A percentile compares a stretch with the other conserved stretches of the same genome.
Evolutionary conservation across 2,329 filamentous ascomycete genomes (phyloP).

Genomic region (Epichloe uncinata): DNA sequence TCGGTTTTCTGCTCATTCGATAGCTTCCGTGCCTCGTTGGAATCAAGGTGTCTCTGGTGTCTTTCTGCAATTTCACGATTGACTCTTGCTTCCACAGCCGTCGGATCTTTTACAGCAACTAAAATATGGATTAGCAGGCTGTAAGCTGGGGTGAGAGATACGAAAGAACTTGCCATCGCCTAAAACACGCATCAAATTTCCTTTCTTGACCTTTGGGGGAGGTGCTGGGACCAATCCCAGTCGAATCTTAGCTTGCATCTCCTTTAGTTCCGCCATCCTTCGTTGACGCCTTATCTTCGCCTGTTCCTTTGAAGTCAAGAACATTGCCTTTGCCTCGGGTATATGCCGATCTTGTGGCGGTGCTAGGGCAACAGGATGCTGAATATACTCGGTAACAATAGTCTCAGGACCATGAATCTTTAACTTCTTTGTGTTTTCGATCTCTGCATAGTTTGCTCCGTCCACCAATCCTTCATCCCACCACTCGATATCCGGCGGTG

Average conservation of each 20-base stretch:
- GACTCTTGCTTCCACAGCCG: conserved; percentile 87
- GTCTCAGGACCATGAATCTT: conserved; percentile 69
- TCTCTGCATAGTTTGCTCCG: conserved; percentile 58
- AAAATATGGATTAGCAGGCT: background rate
- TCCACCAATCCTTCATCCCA: conserved; percentile 86
- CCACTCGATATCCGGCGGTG: conserved; percentile 86
- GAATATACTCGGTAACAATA: conserved; percentile 81
- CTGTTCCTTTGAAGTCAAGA: conserved; percentile 80
- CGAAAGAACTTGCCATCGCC: conserved; percentile 51
- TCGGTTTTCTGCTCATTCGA: conserved; percentile 78
- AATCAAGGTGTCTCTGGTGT: conserved; percentile 58
- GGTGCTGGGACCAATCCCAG: conserved; percentile 81
- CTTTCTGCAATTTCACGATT: conserved; percentile 87
- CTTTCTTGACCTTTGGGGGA: conserved; percentile 95
- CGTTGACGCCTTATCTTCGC: conserved; percentile 82
- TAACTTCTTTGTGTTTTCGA: conserved; percentile 50
- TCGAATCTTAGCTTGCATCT: conserved; percentile 90
- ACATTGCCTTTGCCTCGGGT: conserved; percentile 76
- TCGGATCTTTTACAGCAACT: conserved; percentile 79
- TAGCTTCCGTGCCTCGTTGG: conserved; percentile 76
- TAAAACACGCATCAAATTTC: conserved; percentile 92
- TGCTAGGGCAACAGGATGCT: conserved; percentile 83
- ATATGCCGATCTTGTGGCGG: conserved; percentile 80
- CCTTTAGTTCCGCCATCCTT: conserved; percentile 85
- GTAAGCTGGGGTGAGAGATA: background rate